Conservation (phyloP, 192 early-diverging fungal genomes). For the Backusella australiensis region DNA sequence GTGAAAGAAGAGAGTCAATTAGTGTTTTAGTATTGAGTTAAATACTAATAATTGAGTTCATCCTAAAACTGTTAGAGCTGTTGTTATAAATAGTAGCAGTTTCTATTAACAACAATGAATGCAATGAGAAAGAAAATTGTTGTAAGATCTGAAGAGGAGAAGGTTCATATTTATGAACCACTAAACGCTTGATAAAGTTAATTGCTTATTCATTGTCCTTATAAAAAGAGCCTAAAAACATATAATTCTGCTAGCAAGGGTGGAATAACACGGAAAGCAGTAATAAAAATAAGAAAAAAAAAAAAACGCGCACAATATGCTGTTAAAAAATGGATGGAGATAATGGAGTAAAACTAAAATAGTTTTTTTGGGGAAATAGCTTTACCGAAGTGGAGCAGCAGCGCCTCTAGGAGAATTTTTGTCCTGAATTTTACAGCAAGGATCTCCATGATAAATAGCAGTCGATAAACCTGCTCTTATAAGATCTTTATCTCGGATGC, state of each 20-base stretch:
- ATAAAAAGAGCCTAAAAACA: no score
- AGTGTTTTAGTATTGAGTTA: not conserved
- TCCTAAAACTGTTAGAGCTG: no score
- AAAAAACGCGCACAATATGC: slow-evolving; percentile 46
- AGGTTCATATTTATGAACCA: no score
- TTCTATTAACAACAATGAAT: no score
- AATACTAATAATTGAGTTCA: no score
- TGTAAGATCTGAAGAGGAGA: no score
- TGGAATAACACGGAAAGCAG: no score
- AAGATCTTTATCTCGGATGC: slow-evolving; percentile 32
- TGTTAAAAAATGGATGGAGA: slow-evolving; percentile 42
- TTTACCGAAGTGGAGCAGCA: slow-evolving; percentile 74
- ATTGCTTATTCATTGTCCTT: no score
- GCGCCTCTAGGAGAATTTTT: slow-evolving; percentile 68
- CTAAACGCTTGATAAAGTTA: no score
- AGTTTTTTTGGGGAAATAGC: slow-evolving; percentile 66
- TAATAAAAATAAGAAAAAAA: not conserved
- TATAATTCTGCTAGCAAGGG: no score
- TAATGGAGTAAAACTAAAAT: slow-evolving; percentile 48
- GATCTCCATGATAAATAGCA: slow-evolving; percentile 33
- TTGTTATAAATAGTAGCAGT: no score
- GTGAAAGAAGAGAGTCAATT: not conserved
- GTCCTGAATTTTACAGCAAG: slow-evolving; percentile 57
- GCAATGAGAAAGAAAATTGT: no score
- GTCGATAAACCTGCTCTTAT: slow-evolving; percentile 17